A percentile compares a stretch with the other conserved stretches of the same genome.
Conservation (phyloP, 306 rosid genomes). For the Boehmeria nivea region DNA sequence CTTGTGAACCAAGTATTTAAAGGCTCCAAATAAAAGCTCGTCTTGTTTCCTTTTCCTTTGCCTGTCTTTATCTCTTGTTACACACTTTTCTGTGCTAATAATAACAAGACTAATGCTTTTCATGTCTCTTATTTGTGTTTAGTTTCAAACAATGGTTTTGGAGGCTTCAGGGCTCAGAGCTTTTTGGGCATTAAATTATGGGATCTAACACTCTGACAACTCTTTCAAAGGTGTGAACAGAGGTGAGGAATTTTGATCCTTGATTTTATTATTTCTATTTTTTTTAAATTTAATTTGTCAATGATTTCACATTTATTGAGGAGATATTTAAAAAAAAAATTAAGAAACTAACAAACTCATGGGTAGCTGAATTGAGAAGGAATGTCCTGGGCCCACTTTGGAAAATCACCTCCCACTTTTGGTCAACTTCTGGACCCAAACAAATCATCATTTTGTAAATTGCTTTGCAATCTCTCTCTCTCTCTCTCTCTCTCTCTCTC, state of each 20-base stretch:
- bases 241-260: slow-evolving; percentile 12
- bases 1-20: slow-evolving; percentile 66
- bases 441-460: too few relatives aligned
- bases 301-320: not conserved
- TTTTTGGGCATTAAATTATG: slow-evolving; percentile 44
- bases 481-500: not conserved
- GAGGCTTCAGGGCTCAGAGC: not conserved
- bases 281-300: too few relatives aligned
- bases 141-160: slow-evolving; percentile 16
- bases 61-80: slow-evolving; percentile 12
- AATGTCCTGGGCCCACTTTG: slow-evolving; percentile 23
- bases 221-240: slow-evolving; percentile 31
- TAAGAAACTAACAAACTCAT: not conserved
- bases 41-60: slow-evolving; percentile 19
- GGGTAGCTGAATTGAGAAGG: slow-evolving; percentile 9
- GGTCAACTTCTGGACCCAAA: slow-evolving; percentile 14
- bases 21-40: slow-evolving; percentile 34
- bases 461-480: not conserved
- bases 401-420: not conserved
- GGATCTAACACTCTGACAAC: slow-evolving; percentile 29
- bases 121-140: slow-evolving; percentile 12
- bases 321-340: not conserved
- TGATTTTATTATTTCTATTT: not conserved
- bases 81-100: not conserved
- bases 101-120: not conserved